These are phyloP conservation scores for Solidago caesia DNA, from an alignment of 129 eudicot species.

Conservation along the genomic window DNA sequence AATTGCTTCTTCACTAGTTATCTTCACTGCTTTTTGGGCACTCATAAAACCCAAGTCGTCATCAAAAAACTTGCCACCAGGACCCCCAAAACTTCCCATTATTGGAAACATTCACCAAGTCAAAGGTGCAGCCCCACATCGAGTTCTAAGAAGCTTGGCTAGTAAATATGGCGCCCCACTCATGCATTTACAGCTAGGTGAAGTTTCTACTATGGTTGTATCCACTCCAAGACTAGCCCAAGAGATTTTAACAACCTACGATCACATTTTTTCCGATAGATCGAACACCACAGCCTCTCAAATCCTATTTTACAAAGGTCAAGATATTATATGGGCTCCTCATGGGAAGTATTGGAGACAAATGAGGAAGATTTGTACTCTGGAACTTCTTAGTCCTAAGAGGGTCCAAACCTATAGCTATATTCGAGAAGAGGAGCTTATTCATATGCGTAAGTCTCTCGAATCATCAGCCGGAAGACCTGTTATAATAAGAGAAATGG, in stretches of 20 bases:
- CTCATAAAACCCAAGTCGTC: neutral
- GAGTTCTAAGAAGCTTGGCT: neutral
- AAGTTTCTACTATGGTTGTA: constrained; percentile 3
- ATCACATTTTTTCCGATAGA: neutral
- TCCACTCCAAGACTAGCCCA: constrained; percentile 20
- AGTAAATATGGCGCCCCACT: constrained; percentile 8
- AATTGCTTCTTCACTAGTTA: too few relatives aligned
- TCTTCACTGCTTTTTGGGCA: neutral
- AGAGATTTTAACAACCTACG: constrained; percentile 9
- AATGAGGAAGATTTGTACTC: constrained; percentile 24
- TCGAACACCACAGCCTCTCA: constrained; percentile 6
- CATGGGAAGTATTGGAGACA: constrained; percentile 33
- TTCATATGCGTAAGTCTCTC: neutral
- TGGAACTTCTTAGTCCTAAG: constrained; percentile 30
- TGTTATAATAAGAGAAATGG: constrained; percentile 22
- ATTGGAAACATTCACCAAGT: constrained; percentile 21
- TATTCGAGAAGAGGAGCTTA: constrained; percentile 25
- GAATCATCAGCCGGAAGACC: neutral
- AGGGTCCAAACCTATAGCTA: constrained; percentile 17
- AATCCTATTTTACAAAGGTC: constrained; percentile 20
- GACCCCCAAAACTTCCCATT: constrained; percentile 13
- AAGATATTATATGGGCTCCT: constrained; percentile 25
- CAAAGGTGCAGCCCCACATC: neutral
- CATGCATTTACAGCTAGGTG: constrained; percentile 16
- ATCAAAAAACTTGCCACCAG: constrained; percentile 14